Evolutionary conservation across 768 basidiomycete genomes (phyloP).

Genomic region (Xerocomellus chrysenteron): DNA sequence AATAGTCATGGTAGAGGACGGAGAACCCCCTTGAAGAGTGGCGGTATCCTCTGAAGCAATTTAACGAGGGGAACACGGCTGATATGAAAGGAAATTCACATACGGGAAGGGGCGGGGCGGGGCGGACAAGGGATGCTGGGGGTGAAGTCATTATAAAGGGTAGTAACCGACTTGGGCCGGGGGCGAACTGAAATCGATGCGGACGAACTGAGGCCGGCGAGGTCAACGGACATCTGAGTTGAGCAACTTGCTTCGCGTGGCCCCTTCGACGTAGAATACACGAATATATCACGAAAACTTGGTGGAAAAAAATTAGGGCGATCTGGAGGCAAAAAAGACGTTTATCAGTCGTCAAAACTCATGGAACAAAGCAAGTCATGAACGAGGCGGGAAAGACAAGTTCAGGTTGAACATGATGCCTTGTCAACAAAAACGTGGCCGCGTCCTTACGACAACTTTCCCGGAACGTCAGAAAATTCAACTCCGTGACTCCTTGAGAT

Average conservation of each 20-base stretch:
- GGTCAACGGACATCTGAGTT: constrained; percentile 25
- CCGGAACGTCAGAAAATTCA: background rate
- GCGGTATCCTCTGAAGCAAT: constrained; percentile 15
- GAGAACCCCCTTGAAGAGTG: constrained; percentile 19
- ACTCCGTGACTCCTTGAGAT: background rate
- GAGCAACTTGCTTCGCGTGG: background rate
- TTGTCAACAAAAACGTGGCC: constrained; percentile 27
- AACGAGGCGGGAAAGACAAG: constrained; percentile 23
- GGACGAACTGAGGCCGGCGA: constrained; percentile 17
- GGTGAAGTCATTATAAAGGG: constrained; percentile 23
- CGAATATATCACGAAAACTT: constrained; percentile 9
- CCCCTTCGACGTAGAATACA: constrained; percentile 17
- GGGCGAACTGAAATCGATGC: constrained; percentile 12
- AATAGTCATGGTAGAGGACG: constrained; percentile 32
- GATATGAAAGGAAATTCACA: constrained; percentile 15
- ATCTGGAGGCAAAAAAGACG: constrained; percentile 16
- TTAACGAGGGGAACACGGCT: constrained; percentile 38
- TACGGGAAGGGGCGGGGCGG: constrained; percentile 15
- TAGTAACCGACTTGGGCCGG: constrained; percentile 11
- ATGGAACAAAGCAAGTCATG: constrained; percentile 30
- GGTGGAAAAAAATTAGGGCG: constrained; percentile 7
- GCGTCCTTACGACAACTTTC: constrained; percentile 27
- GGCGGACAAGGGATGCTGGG: background rate
- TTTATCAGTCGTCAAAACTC: constrained; percentile 29
- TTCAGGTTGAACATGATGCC: constrained; percentile 25